A percentile compares a stretch with the other conserved stretches of the same genome.
Evolutionary conservation across 768 basidiomycete genomes (phyloP).

Genomic region (Hygrocybe coccinea): DNA sequence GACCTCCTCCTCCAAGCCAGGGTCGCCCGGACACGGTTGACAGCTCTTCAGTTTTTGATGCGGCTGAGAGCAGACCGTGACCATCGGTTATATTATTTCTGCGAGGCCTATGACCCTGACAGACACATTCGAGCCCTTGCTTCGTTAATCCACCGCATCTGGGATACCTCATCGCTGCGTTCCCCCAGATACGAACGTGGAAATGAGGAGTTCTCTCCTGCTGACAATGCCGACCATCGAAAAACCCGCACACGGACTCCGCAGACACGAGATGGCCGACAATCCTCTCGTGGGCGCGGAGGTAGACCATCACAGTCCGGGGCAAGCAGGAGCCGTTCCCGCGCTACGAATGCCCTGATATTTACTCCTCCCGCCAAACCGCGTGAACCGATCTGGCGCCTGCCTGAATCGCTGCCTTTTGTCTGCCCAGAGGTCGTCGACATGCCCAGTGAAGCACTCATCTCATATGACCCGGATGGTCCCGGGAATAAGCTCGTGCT

Average conservation of each 20-base stretch:
- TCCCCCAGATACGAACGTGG: conserved; percentile 5
- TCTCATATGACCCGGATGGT: conserved; percentile 56
- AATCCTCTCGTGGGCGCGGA: conserved; percentile 50
- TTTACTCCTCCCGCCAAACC: conserved; percentile 31
- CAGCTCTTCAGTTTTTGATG: conserved; percentile 81
- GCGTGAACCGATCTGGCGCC: conserved; percentile 54
- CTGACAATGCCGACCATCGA: conserved; percentile 31
- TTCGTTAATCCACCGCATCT: conserved; percentile 54
- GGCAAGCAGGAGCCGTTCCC: conserved; percentile 59
- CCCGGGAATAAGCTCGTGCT: conserved; percentile 47
- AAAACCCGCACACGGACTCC: conserved; percentile 45
- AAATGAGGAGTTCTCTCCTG: conserved; percentile 12
- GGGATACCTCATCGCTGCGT: conserved; percentile 17
- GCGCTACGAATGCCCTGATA: conserved; percentile 34
- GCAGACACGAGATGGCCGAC: conserved; percentile 49
- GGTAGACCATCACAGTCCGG: conserved; percentile 41
- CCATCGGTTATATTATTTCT: conserved; percentile 73
- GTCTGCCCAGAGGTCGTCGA: conserved; percentile 44
- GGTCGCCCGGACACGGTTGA: conserved; percentile 58
- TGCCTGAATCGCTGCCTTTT: conserved; percentile 65
- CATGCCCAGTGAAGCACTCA: conserved; percentile 61
- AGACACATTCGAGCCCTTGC: conserved; percentile 57
- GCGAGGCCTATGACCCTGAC: conserved; percentile 49
- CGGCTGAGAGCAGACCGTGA: conserved; percentile 85
- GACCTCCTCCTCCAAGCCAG: conserved; percentile 41